Evolutionary conservation across 306 rosid species (phyloP).

Genomic region (Lotus japonicus): DNA sequence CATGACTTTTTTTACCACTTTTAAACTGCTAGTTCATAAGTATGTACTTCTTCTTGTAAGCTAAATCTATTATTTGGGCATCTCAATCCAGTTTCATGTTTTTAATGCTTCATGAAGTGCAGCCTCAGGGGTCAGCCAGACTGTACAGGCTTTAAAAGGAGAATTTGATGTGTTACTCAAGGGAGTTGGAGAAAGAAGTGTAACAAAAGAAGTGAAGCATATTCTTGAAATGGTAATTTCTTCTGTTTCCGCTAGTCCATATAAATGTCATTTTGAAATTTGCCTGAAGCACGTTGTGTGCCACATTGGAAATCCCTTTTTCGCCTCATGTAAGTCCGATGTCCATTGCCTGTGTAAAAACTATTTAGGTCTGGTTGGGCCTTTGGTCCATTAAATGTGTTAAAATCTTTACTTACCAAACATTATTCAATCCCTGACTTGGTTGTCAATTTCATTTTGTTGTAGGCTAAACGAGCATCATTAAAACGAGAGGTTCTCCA

Average conservation of each 20-base stretch:
- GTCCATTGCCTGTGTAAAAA: neutral
- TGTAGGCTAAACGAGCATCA: slow-evolving; percentile 75
- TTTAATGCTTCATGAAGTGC: slow-evolving; percentile 18
- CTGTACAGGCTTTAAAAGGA: slow-evolving; percentile 68
- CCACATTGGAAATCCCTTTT: neutral
- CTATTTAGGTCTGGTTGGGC: neutral
- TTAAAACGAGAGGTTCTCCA: slow-evolving; percentile 72
- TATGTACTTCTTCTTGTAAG: neutral
- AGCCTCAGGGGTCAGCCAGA: slow-evolving; percentile 45
- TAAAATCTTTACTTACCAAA: neutral
- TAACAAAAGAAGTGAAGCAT: slow-evolving; percentile 71
- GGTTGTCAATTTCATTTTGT: neutral
- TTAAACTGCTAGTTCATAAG: neutral
- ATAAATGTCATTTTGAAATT: slow-evolving; percentile 10
- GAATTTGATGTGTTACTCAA: slow-evolving; percentile 54
- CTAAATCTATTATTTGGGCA: neutral
- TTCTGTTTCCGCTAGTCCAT: neutral
- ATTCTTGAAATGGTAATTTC: slow-evolving; percentile 71
- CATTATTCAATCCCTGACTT: neutral
- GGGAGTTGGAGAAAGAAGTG: slow-evolving; percentile 63
- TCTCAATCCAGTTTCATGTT: slow-evolving; percentile 17
- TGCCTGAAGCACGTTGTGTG: slow-evolving; percentile 7
- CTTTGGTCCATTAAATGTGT: slow-evolving; percentile 4
- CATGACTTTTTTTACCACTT: neutral
- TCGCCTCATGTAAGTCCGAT: neutral